phyloP scores from a whole-genome alignment of 176 grass and related monocot genomes.

The Zoysia japonica region DNA sequence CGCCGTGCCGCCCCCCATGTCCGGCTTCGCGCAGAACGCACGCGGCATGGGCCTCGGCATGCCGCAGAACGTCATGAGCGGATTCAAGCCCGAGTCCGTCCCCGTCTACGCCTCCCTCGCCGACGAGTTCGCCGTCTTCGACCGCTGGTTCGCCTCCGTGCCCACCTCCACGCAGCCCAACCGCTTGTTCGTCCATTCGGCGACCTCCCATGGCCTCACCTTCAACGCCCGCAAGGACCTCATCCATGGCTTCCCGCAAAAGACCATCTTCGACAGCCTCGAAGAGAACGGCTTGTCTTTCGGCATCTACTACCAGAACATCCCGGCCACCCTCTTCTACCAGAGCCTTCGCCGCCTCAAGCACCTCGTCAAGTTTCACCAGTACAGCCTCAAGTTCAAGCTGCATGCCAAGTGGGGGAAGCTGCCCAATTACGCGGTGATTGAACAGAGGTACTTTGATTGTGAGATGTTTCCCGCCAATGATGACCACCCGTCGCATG shows the following conservation, averaged over 20 bases:
- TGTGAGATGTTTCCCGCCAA: conserved; percentile 73
- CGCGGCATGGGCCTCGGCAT: conserved; percentile 74
- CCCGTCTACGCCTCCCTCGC: conserved; percentile 70
- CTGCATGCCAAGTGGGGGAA: conserved; percentile 59
- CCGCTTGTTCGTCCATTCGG: conserved; percentile 89
- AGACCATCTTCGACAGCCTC: conserved; percentile 91
- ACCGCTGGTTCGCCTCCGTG: conserved; percentile 88
- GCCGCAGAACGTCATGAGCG: conserved; percentile 89
- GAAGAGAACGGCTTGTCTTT: conserved; percentile 75
- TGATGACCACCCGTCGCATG: conserved; percentile 89
- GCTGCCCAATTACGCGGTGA: conserved; percentile 82
- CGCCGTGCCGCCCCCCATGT: conserved; percentile 71
- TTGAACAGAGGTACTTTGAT: conserved; percentile 93
- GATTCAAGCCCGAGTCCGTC: conserved; percentile 62
- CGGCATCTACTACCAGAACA: conserved; percentile 94
- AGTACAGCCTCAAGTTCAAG: conserved; percentile 86
- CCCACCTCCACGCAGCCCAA: conserved; percentile 92
- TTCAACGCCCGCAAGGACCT: conserved; percentile 93
- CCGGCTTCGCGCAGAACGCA: conserved; percentile 85
- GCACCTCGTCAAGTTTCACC: conserved; percentile 82
- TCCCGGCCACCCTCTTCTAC: conserved; percentile 81
- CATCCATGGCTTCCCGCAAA: conserved; percentile 89
- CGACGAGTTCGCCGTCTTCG: conserved; percentile 76
- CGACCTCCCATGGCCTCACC: conserved; percentile 83
- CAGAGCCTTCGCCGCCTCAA: conserved; percentile 82